A percentile compares a stretch with the other conserved stretches of the same genome.
Conservation (phyloP, 257 asterid species). For the Penstemon newberryi region DNA sequence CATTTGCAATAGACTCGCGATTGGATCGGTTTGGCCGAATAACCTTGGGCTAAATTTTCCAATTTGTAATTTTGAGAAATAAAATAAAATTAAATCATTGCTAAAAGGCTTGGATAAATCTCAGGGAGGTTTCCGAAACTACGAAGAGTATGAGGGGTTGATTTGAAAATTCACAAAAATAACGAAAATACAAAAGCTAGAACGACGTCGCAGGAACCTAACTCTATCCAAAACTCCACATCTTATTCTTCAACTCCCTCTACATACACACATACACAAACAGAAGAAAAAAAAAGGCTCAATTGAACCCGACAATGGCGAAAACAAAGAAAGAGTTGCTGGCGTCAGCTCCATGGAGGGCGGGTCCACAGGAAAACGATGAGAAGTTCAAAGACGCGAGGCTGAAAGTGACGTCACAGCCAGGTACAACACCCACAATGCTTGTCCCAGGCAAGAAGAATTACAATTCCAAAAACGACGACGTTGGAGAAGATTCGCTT, state of each 20-base stretch:
- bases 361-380: slow-evolving; percentile 44
- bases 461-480: slow-evolving; percentile 38
- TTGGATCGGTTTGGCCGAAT: no score
- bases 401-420: slow-evolving; percentile 75
- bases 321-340: slow-evolving; percentile 86
- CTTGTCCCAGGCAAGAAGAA: slow-evolving; percentile 75
- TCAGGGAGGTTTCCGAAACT: not conserved
- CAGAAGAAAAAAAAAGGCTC: slow-evolving; percentile 9
- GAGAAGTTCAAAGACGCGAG: slow-evolving; percentile 79
- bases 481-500: slow-evolving; percentile 47
- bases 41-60: not conserved
- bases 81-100: not conserved
- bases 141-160: slow-evolving; percentile 12
- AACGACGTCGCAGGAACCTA: slow-evolving; percentile 28
- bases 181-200: not conserved
- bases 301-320: slow-evolving; percentile 40
- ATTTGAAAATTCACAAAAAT: slow-evolving; percentile 21
- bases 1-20: no score
- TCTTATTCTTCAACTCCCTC: not conserved
- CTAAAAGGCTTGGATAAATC: not conserved
- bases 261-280: not conserved
- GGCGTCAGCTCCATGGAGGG: slow-evolving; percentile 96
- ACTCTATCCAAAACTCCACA: slow-evolving; percentile 24
- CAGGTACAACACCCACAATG: slow-evolving; percentile 82
- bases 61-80: not conserved